These are phyloP conservation scores for Russula dissimulans DNA, from an alignment of 768 basidiomycete genomes.

Conservation along the genomic window DNA sequence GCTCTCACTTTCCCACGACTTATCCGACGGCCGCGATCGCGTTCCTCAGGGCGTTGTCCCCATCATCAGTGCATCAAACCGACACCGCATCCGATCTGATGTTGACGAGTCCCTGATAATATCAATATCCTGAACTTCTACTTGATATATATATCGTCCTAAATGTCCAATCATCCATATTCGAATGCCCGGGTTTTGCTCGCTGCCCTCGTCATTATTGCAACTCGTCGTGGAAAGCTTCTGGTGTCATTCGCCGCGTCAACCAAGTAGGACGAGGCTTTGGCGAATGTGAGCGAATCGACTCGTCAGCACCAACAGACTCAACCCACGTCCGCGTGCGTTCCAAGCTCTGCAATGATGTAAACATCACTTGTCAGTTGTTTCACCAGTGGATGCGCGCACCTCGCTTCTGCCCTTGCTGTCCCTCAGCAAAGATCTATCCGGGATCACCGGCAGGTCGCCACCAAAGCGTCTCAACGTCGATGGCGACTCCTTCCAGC, in stretches of 20 bases:
- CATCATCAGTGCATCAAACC: too few relatives aligned
- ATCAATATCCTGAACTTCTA: too few relatives aligned
- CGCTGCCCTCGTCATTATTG: background rate
- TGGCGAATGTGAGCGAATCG: constrained; percentile 14
- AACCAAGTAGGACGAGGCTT: constrained; percentile 6
- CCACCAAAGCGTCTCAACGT: background rate
- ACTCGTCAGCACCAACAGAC: constrained; percentile 8
- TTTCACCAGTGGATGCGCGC: background rate
- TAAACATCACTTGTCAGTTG: background rate
- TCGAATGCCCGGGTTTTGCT: background rate
- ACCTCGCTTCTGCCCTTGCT: constrained; percentile 3
- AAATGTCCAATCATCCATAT: too few relatives aligned
- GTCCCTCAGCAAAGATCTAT: background rate
- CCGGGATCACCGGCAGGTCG: background rate
- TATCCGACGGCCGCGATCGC: too few relatives aligned
- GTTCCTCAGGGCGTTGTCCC: too few relatives aligned
- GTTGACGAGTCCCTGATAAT: too few relatives aligned
- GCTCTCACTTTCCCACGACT: too few relatives aligned
- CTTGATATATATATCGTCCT: too few relatives aligned
- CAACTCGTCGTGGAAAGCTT: constrained; percentile 17
- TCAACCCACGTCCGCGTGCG: constrained; percentile 19
- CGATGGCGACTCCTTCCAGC: background rate
- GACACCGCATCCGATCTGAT: too few relatives aligned
- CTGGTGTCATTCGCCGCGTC: constrained; percentile 19
- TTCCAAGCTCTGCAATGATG: constrained; percentile 8